phyloP scores from a whole-genome alignment of 306 rosid species.

The Oxytropis ochrocephala region DNA sequence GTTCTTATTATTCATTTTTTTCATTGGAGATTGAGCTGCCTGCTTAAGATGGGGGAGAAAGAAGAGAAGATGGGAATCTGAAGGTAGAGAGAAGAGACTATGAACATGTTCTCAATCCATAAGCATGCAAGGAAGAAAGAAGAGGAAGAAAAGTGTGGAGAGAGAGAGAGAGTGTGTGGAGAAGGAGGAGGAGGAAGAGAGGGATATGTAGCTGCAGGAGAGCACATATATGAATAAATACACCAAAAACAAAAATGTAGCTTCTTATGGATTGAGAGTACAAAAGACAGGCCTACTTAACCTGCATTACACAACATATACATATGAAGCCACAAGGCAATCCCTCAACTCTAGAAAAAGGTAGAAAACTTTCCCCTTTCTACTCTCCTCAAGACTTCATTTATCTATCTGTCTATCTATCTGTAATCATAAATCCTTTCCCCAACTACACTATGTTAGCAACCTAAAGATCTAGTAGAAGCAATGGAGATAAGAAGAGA shows the following conservation, averaged over 20 bases:
- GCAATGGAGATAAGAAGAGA: slow-evolving; percentile 36
- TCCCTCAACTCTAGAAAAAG: slow-evolving; percentile 25
- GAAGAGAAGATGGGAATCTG: background rate
- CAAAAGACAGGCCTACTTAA: slow-evolving; percentile 40
- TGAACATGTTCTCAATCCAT: slow-evolving; percentile 12
- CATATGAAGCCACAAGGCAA: slow-evolving; percentile 21
- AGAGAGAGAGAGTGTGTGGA: background rate
- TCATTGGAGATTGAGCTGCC: background rate
- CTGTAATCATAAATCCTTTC: slow-evolving; percentile 35
- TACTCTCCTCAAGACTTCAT: slow-evolving; percentile 32
- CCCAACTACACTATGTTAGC: slow-evolving; percentile 19
- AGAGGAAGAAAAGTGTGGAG: background rate
- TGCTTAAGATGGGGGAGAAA: background rate
- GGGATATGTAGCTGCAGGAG: background rate
- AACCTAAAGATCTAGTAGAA: slow-evolving; percentile 43
- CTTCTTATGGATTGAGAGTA: slow-evolving; percentile 41
- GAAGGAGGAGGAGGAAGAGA: background rate
- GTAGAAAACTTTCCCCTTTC: slow-evolving; percentile 24
- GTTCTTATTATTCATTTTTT: background rate
- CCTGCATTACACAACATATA: slow-evolving; percentile 52
- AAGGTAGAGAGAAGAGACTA: background rate
- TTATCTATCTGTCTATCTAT: background rate
- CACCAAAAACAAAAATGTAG: slow-evolving; percentile 10
- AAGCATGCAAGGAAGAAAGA: slow-evolving; percentile 7
- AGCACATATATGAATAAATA: background rate